Conservation (phyloP, 2,329 filamentous ascomycete genomes). For the Pseudogymnoascus sp. region DNA sequence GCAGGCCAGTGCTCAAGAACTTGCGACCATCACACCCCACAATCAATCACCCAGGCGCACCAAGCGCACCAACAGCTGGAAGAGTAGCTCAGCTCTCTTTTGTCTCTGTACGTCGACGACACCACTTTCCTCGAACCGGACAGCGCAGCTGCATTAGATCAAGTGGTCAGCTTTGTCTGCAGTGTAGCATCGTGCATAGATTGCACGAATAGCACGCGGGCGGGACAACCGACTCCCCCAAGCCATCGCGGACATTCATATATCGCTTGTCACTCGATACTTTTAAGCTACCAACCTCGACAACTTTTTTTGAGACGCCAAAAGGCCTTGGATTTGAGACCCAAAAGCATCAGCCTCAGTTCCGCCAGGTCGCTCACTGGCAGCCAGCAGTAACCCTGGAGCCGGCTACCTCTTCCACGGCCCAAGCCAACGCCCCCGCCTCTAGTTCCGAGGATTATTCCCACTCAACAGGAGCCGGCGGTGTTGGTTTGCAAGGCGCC, state of each 20-base stretch:
- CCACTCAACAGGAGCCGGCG: constrained; percentile 5
- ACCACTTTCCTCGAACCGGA: not conserved
- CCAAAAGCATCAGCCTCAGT: constrained; percentile 1
- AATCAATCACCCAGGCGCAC: not conserved
- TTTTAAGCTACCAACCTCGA: not conserved
- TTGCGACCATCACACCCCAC: constrained; percentile 3
- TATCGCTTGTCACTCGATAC: not conserved
- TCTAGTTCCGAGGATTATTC: not conserved
- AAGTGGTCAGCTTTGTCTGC: constrained; percentile 4
- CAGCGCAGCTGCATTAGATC: constrained; percentile 6
- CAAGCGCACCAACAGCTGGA: constrained; percentile 3
- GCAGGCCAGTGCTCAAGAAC: not conserved
- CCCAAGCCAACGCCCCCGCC: constrained; percentile 8
- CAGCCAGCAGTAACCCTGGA: constrained; percentile 1
- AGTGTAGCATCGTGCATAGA: not conserved
- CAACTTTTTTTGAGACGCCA: not conserved
- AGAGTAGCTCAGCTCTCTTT: not conserved
- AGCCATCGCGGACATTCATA: constrained; percentile 1
- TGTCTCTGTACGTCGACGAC: constrained; percentile 1
- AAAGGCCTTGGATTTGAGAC: not conserved
- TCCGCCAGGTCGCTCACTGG: constrained; percentile 4
- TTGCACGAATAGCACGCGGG: not conserved
- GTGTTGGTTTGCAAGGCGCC: constrained; percentile 5
- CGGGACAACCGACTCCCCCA: not conserved
- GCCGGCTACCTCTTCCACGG: not conserved